Percentiles rank a stretch among this genome's conserved stretches.
Conservation (phyloP, 2,329 filamentous ascomycete species). For the Talaromyces amestolkiae region DNA sequence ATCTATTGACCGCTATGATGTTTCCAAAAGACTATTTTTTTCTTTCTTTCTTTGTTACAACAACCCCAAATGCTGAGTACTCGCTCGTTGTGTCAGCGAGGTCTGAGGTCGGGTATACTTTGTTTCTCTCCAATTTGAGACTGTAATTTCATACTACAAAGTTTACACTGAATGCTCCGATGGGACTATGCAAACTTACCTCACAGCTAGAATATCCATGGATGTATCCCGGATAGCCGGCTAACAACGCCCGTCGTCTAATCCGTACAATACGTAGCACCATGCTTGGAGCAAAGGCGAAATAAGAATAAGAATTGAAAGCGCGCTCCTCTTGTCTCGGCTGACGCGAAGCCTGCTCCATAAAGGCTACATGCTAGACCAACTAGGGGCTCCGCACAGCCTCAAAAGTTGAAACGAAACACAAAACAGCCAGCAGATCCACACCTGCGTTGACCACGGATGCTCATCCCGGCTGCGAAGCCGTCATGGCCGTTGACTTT, state of each 20-base stretch:
- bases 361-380: background rate
- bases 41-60: background rate
- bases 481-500: background rate
- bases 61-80: background rate
- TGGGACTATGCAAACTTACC: too few relatives aligned
- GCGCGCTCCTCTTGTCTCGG: background rate
- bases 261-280: background rate
- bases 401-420: conserved; percentile 9
- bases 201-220: too few relatives aligned
- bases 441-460: background rate
- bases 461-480: background rate
- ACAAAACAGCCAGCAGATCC: background rate
- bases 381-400: background rate
- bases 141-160: background rate
- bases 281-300: background rate
- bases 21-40: background rate
- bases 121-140: background rate
- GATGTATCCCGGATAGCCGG: too few relatives aligned
- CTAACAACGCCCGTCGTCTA: background rate
- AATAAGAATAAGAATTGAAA: background rate
- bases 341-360: background rate
- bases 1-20: background rate
- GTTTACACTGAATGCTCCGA: background rate
- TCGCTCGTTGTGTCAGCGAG: background rate
- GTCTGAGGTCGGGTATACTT: background rate